Conservation (phyloP, 2,329 filamentous ascomycete species). For the Arthrobotrys entomopaga region DNA sequence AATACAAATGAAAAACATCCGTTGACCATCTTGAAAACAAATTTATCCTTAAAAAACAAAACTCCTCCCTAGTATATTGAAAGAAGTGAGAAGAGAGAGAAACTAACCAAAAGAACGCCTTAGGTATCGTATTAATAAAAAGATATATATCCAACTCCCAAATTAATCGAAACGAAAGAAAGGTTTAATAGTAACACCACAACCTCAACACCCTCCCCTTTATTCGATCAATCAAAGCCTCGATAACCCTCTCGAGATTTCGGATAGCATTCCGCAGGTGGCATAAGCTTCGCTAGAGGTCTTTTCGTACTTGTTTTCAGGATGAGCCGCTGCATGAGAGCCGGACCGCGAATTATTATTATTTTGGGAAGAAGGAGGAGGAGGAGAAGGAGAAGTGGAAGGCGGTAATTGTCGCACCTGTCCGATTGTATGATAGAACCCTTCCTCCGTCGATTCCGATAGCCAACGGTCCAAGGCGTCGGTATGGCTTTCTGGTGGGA, state of each 20-base stretch:
- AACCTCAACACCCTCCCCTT: too few relatives aligned
- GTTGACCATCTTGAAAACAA: too few relatives aligned
- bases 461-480: conserved; percentile 26
- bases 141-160: background rate
- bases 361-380: background rate
- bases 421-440: conserved; percentile 32
- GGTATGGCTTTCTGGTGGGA: background rate
- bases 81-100: background rate
- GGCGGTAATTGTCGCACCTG: conserved; percentile 6
- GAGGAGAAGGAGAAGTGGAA: too few relatives aligned
- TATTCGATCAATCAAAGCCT: conserved; percentile 14
- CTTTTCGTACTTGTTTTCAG: conserved; percentile 1
- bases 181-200: too few relatives aligned
- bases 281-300: conserved; percentile 22
- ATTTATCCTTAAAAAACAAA: conserved; percentile 1
- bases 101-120: conserved; percentile 6
- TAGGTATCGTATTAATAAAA: background rate
- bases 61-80: background rate
- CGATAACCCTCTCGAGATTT: conserved; percentile 32
- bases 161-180: background rate
- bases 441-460: conserved; percentile 25
- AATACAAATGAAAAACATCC: too few relatives aligned
- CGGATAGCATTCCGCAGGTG: conserved; percentile 31
- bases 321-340: background rate
- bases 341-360: background rate